Evolutionary conservation across 106 monocot genomes (phyloP), one percentile per base, ranked within the genome.

Genomic region (Amphibolis antarctica): DNA sequence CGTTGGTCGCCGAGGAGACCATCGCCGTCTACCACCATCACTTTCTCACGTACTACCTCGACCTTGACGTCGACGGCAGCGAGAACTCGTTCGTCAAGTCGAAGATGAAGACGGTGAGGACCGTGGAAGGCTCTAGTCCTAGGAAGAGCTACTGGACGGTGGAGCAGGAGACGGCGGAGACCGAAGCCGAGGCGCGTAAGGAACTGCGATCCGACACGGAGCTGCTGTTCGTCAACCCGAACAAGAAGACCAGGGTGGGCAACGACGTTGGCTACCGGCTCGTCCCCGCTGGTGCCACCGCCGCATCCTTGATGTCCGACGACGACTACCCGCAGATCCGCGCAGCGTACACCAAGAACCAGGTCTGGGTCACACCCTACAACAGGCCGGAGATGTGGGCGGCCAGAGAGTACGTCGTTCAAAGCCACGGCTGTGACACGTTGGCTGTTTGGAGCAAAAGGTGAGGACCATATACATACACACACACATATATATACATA

Each of bases 71-170:
- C 28, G 79, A 79, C 69, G 86, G 84, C 46, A 19, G 47, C 0
- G 13, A 56, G 15, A 92, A 84, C 47, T 92, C 84, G 44, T 82
- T 92, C 63, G 72, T 87, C 24, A 74, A 77, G 17, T 58, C 73
- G 29, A 73, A 58, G 17, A 36, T 78, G 13, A 62, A 62, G 42
- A 61, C 79, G 0, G 64, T 76, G 36, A 46, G 54, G 25, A 27
- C 63, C 11, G n/a, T n/a, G 0, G 29, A 60, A 6, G 70, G 46
- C 1, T 14, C 9, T 17, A 65, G 68, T 1, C 75, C 71, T 0
- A 59, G 85, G 28, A 78, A 78, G 65, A 90, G 89, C 57, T 85
- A 85, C 72, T 90, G 89, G 89, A 85, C 76, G 0, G 67, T 85
- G 4, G 76, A 62, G 5, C 60, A 46, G 15, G 80, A 85, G 77